Base-by-base conservation (phyloP, 2,329 filamentous ascomycete species). In the Colletotrichum filicis region DNA sequence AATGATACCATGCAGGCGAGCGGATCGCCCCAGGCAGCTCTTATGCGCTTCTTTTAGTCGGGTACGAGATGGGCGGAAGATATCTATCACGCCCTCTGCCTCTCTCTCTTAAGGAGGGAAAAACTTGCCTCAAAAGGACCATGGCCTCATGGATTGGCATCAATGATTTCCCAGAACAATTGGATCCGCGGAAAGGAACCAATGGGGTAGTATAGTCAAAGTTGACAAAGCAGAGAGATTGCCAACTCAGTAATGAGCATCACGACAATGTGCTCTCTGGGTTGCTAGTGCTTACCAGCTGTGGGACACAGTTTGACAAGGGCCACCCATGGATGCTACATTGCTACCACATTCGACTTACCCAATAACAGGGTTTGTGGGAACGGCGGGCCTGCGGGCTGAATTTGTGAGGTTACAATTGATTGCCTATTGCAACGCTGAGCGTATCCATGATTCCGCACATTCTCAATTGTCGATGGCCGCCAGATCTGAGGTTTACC, bases 271-370 rank as follows among this genome's bases (percentile, higher is more conserved):
- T 14, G n/a, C 28, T 37, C 35, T 22, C 42, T 35, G 46, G 63
- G 57, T 32, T 30, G 37, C 42, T 62, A 68, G 69, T 59, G 69
- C 69, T 71, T 60, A 71, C 63, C 26, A 49, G 56, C 55, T 14
- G 24, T 35, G 32, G 22, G 19, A 53, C 28, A 52, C 24, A 28
- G n/a, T 57, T 30, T 19, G 55, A 30, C 61, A 63, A 22, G 53
- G 55, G 16, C 55, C 32, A 35, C 22, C 56, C 63, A 49, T 61
- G 67, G 35, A 49, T 59, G 56, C n/a, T 55, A 66, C 24, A 12
- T 42, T 42, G 37, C 37, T 42, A 42, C 37, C 37, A 42, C 37
- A 5, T 19, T 42, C 37, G 37, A 42, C 37, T 42, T 42, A 42
- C 37, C 37, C 37, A 42, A 42, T 42, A 42, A 42, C 37, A 42